Percentiles rank a stretch among this genome's conserved stretches.
Evolutionary conservation across 2,329 filamentous ascomycete species (phyloP).

Genomic region (Stagonosporopsis chrysanthemi): DNA sequence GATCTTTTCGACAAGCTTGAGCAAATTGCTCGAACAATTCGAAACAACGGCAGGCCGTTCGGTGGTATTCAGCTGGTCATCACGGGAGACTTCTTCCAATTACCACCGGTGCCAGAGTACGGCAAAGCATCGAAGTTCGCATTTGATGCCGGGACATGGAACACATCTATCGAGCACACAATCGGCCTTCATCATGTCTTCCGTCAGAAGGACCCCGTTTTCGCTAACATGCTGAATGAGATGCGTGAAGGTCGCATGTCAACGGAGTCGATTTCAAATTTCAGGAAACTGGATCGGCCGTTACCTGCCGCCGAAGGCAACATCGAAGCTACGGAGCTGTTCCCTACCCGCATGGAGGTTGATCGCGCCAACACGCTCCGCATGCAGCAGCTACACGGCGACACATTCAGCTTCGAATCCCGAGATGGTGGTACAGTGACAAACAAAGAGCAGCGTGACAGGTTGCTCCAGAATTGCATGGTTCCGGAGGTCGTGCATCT

Average conservation of each 20-base stretch:
- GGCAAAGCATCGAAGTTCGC: constrained; percentile 82
- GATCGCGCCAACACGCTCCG: constrained; percentile 82
- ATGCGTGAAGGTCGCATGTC: constrained; percentile 89
- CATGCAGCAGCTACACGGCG: constrained; percentile 75
- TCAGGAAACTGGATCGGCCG: constrained; percentile 75
- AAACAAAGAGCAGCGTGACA: constrained; percentile 75
- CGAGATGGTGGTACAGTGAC: constrained; percentile 72
- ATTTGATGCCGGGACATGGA: constrained; percentile 92
- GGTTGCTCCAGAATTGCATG: constrained; percentile 88
- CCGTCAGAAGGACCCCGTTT: constrained; percentile 88
- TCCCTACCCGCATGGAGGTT: constrained; percentile 89
- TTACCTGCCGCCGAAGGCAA: constrained; percentile 71
- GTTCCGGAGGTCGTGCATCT: constrained; percentile 80
- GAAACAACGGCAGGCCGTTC: constrained; percentile 91
- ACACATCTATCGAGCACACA: constrained; percentile 90
- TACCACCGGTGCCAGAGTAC: constrained; percentile 88
- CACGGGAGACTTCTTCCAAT: constrained; percentile 96
- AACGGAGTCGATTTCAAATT: constrained; percentile 76
- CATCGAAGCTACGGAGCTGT: constrained; percentile 87
- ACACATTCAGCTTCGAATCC: constrained; percentile 73
- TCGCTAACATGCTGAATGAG: constrained; percentile 95
- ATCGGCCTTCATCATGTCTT: constrained; percentile 96
- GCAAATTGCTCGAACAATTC: constrained; percentile 80
- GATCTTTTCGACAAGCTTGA: constrained; percentile 97
- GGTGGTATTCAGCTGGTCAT: constrained; percentile 96